Evolutionary conservation across 208 protist genomes (phyloP).

Genomic region (Leishmania arabica): DNA sequence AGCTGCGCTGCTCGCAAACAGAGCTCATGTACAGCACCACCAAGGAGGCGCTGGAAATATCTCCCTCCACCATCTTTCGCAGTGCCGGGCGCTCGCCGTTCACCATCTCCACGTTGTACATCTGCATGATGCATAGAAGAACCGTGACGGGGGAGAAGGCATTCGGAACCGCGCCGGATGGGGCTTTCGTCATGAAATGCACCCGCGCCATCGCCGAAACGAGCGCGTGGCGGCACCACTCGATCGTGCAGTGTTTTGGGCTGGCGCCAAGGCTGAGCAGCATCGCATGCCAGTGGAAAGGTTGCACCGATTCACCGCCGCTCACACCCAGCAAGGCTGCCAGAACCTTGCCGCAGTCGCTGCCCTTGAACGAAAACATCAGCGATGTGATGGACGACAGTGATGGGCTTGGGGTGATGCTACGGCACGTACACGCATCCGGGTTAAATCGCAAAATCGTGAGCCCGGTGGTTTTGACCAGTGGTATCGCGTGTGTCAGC

Average conservation of each 20-base stretch:
- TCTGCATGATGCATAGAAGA: constrained; percentile 53
- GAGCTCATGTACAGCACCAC: constrained; percentile 55
- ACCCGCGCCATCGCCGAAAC: constrained; percentile 44
- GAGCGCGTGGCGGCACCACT: constrained; percentile 64
- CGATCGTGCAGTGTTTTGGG: constrained; percentile 34
- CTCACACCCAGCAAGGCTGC: constrained; percentile 7
- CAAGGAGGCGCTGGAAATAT: constrained; percentile 61
- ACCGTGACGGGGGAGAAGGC: constrained; percentile 26
- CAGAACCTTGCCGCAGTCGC: constrained; percentile 23
- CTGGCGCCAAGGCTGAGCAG: constrained; percentile 52
- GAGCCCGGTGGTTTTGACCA: constrained; percentile 4
- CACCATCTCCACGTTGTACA: constrained; percentile 85
- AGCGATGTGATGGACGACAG: constrained; percentile 15
- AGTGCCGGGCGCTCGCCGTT: constrained; percentile 60
- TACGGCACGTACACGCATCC: neutral
- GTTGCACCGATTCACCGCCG: constrained; percentile 9
- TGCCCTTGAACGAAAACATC: constrained; percentile 22
- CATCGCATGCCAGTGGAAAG: constrained; percentile 43
- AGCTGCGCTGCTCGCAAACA: constrained; percentile 44
- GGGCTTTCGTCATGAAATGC: constrained; percentile 5
- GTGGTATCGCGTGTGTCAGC: neutral
- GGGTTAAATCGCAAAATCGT: constrained; percentile 7
- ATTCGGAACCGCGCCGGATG: neutral
- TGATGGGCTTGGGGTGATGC: constrained; percentile 9
- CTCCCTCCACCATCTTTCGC: constrained; percentile 70